Base-by-base conservation (phyloP, 345 rosid species). In the Capsella bursapastoris region DNA sequence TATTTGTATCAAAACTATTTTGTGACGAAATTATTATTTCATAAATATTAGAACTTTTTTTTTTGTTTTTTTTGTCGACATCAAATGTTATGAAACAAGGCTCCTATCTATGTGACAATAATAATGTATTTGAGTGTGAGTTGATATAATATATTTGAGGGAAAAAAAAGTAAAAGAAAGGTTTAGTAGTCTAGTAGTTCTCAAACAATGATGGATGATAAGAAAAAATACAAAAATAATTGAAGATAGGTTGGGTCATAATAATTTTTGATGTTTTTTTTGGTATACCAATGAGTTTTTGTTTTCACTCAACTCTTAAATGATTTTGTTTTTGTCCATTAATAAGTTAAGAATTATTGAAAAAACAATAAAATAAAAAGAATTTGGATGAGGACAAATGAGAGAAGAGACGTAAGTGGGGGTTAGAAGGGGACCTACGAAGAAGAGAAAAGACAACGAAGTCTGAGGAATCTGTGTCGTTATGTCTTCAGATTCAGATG, bases 381-480 rank as follows among this genome's bases (percentile, higher is more conserved):
- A 25, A 18, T 27, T 53, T 15, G 7, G 70, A 62, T 28, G 71
- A 44, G 3, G 60, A 72, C 73, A 78, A 53, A 68, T 31, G 62
- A 64, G 45, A 31, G 76, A 72, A 67, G 83, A 64, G 83, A 78
- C 78, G 68, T 64, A 22, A 57, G 72, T 18, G 29, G 52, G 70
- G 40, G 3, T 1, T 6, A 34, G 1, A 0, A 63, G 59, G 59
- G 79, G 73, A 29, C 78, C 83, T 60, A 53, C 29, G 25, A 22
- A 56, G 67, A 57, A 64, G 68, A 58, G 68, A 53, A 77, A 22
- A 71, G 80, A 77, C 80, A 71, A 77, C 57, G 53, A 64, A 77
- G 72, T 71, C 72, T 77, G 76, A 82, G 82, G 85, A 83, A 87
- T 84, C 89, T 87, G 76, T 86, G 86, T 81, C 83, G 82, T 81